Percentiles rank a stretch among this genome's conserved stretches.
phyloP scores from a whole-genome alignment of 768 basidiomycete genomes.

The Exidia glandulosa region DNA sequence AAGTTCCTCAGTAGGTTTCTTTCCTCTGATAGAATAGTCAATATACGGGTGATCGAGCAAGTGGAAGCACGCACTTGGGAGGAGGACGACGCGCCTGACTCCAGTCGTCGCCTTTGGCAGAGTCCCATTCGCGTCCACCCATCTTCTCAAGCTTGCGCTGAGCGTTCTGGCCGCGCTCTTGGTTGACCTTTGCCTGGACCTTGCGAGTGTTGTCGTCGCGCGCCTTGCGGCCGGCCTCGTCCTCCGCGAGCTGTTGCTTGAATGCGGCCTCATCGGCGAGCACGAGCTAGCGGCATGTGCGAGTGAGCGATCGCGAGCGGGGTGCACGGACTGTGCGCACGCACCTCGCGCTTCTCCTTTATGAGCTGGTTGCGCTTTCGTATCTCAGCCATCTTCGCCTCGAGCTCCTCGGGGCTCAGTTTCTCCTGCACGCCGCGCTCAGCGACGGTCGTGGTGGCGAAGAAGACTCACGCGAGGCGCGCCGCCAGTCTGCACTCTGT shows the following conservation, averaged over 20 bases:
- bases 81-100: not conserved
- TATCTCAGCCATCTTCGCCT: conserved; percentile 58
- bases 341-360: conserved; percentile 52
- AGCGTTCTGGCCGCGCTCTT: conserved; percentile 67
- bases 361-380: conserved; percentile 68
- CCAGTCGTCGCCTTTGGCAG: conserved; percentile 37
- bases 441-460: not conserved
- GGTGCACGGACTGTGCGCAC: conserved; percentile 9
- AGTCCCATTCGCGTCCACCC: conserved; percentile 75
- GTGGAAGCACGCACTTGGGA: not conserved
- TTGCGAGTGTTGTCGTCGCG: conserved; percentile 50
- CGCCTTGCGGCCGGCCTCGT: conserved; percentile 18
- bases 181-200: conserved; percentile 58
- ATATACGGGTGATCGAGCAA: not conserved
- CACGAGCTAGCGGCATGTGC: conserved; percentile 44
- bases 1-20: not conserved
- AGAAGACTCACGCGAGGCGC: conserved; percentile 45
- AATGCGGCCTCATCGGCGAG: conserved; percentile 75
- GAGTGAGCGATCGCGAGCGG: not conserved
- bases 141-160: conserved; percentile 74
- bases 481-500: conserved; percentile 78
- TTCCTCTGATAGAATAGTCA: not conserved
- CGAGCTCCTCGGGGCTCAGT: conserved; percentile 52
- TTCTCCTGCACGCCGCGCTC: conserved; percentile 41
- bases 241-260: conserved; percentile 14